Base-by-base conservation (phyloP, 495 filamentous ascomycete genomes). In the Trichoderma virens region DNA sequence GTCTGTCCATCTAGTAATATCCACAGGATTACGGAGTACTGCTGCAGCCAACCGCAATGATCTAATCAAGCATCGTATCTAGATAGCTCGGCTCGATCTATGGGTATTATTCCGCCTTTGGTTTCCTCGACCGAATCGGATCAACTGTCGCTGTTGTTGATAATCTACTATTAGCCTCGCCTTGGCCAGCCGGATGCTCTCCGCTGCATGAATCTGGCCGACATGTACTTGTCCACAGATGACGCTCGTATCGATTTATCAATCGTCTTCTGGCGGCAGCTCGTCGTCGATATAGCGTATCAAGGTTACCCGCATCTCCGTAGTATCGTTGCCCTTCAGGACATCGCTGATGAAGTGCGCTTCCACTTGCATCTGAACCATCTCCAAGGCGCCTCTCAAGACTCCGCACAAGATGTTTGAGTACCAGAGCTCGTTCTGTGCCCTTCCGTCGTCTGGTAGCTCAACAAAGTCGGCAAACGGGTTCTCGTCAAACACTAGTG, bases 361-460 rank as follows among this genome's bases (percentile, higher is more conserved):
- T 73, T 98, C 94, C 25, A 98, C 90, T 79, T 98, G 94, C 92
- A 98, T 96, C 82, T 97, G 94, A 38, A 98, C 95, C 94, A 98
- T 98, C 80, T 98, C 94, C 64, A 98, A 75, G 6, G 94, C 86
- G 5, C 94, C 94, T 69, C 93, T 80, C 51, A 98, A 78, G 30
- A 98, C 89, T 43, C 94, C 94, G 69, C 95, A 98, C 23, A 98
- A 82, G 59, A 98, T 94, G 76, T 97, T 98, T 3, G 92, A 97
- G 71, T 93, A 98, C 94, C 94, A 98, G 13, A 98, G 79, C 76
- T 97, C 93, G 73, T 98, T 93, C 72, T 98, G 94, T 9, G 93
- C 91, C 62, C 92, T 82, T 59, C 92, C 95, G 75, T 98, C 94
- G 73, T 98, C 94, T 11, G 94, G 94, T 45, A 98, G 78, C 75